Evolutionary conservation across 2,329 filamentous ascomycete species (phyloP).

Genomic region (Tolypocladium album): DNA sequence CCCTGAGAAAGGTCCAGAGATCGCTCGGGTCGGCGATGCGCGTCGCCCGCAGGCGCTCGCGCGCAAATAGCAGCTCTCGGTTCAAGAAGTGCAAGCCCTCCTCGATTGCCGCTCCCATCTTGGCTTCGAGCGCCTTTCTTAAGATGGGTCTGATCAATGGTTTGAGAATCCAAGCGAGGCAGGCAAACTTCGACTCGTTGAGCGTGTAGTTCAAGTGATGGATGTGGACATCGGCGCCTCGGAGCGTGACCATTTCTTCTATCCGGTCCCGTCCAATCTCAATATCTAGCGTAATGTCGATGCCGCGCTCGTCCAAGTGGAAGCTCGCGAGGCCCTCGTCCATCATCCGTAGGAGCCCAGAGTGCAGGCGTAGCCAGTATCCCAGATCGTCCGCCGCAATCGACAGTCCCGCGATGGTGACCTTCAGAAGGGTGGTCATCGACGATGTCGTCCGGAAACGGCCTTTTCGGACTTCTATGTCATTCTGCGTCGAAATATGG

Average conservation of each 20-base stretch:
- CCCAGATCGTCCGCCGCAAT: conserved; percentile 78
- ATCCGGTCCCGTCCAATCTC: conserved; percentile 69
- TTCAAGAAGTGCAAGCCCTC: conserved; percentile 65
- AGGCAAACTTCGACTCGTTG: conserved; percentile 63
- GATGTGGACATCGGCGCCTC: conserved; percentile 66
- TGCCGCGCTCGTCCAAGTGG: conserved; percentile 72
- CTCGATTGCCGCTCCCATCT: conserved; percentile 62
- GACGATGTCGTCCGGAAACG: conserved; percentile 49
- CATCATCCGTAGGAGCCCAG: conserved; percentile 60
- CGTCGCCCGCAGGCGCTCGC: conserved; percentile 77
- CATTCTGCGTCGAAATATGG: conserved; percentile 73
- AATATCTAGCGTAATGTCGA: conserved; percentile 77
- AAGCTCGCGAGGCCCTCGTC: conserved; percentile 84
- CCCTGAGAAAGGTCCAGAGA: conserved; percentile 70
- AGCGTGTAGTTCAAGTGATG: conserved; percentile 79
- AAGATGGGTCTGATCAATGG: conserved; percentile 74
- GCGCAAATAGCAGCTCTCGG: conserved; percentile 74
- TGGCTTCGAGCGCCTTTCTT: conserved; percentile 66
- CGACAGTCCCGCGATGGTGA: conserved; percentile 75
- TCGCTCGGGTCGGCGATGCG: conserved; percentile 72
- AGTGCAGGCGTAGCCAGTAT: conserved; percentile 77
- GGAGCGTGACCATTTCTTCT: conserved; percentile 72
- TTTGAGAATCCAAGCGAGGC: conserved; percentile 73
- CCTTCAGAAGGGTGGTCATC: conserved; percentile 60
- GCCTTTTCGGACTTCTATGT: conserved; percentile 75